Conservation (phyloP, 805 yeast species). For the Schwanniomyces yamadae region DNA sequence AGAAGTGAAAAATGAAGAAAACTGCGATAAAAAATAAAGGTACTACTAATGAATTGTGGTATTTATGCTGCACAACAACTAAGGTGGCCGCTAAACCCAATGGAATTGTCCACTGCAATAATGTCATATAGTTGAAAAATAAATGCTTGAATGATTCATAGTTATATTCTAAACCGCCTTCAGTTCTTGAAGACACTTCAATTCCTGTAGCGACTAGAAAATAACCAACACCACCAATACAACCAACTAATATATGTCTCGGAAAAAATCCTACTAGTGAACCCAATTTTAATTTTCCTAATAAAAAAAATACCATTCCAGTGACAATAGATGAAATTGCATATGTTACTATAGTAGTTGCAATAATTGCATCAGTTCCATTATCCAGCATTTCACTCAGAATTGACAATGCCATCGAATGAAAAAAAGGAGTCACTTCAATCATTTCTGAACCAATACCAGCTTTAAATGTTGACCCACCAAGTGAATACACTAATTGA, state of each 20-base stretch:
- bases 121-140: slow-evolving; percentile 36
- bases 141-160: slow-evolving; percentile 52
- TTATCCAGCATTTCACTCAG: slow-evolving; percentile 53
- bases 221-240: slow-evolving; percentile 98
- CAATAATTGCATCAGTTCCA: slow-evolving; percentile 53
- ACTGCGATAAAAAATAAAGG: slow-evolving; percentile 78
- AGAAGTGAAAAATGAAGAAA: slow-evolving; percentile 64
- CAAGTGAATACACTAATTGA: slow-evolving; percentile 83
- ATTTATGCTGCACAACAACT: slow-evolving; percentile 54
- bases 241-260: slow-evolving; percentile 91
- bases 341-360: slow-evolving; percentile 85
- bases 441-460: slow-evolving; percentile 99
- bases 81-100: slow-evolving; percentile 59
- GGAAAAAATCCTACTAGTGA: slow-evolving; percentile 93
- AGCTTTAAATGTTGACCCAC: slow-evolving; percentile 84
- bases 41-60: slow-evolving; percentile 66
- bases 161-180: slow-evolving; percentile 69
- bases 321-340: slow-evolving; percentile 83
- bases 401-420: slow-evolving; percentile 83
- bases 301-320: slow-evolving; percentile 70
- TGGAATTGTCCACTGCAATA: slow-evolving; percentile 67
- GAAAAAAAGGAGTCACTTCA: slow-evolving; percentile 98
- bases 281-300: slow-evolving; percentile 82
- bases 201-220: slow-evolving; percentile 86
- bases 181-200: slow-evolving; percentile 83